Evolutionary conservation across 805 yeast genomes (phyloP), one percentile per base, ranked within the genome.

Genomic region (Kluyveromyces starmeri): DNA sequence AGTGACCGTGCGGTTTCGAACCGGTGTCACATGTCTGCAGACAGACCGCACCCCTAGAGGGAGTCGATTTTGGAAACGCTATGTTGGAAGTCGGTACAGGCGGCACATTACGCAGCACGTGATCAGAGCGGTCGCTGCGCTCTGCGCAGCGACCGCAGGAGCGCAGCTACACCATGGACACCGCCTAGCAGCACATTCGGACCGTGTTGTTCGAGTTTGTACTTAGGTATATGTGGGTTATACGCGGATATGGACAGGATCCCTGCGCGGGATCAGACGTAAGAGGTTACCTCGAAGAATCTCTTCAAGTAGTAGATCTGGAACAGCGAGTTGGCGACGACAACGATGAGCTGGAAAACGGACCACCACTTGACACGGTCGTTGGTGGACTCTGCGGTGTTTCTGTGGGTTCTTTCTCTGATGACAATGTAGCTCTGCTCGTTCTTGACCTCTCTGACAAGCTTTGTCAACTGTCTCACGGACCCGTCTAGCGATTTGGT

Each of bases 351-450:
- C 67, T 89, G 98, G 70, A 88, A 81, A 20, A 84, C 70, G 18
- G 95, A 83, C 98, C 98, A 89, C 84, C 94, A 92, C 62, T 89
- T 89, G 45, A 89, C 97, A 52, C 98, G 77, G 36, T 92, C 80
- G 62, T 89, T 89, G 29, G 98, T 89, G 16, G 95, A 83, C 64
- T 89, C 98, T 5, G 98, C 97, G 7, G 98, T 89, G 65, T 89
- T 92, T 73, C 98, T 82, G 61, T 89, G 98, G 11, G 94, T 83
- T 66, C 96, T 81, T 64, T 89, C 98, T 64, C 98, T 78, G 41
- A 89, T 86, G 31, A 88, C 94, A 49, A 92, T 78, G 62, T 92
- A 92, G 49, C 83, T 74, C 45, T 67, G 94, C 63, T 92, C 98
- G 48, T 86, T 89, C 64, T 83, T 82, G 40, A 92, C 86, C 49